A percentile compares a stretch with the other conserved stretches of the same genome.
Conservation (phyloP, 2,329 filamentous ascomycete species). For the Colletotrichum cuscutae region DNA sequence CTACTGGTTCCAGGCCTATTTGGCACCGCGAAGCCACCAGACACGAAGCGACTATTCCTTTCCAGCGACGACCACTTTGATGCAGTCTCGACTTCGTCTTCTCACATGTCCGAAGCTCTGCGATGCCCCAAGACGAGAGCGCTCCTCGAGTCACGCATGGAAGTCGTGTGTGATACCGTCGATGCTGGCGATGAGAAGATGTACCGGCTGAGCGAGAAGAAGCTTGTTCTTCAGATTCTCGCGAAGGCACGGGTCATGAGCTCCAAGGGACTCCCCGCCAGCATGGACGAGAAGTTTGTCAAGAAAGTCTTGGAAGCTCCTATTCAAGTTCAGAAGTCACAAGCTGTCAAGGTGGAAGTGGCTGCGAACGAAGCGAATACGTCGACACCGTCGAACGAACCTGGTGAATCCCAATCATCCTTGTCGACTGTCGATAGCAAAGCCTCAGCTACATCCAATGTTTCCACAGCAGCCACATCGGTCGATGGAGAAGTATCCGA, state of each 20-base stretch:
- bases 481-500: constrained; percentile 45
- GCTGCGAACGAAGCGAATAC: constrained; percentile 39
- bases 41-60: constrained; percentile 72
- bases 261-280: constrained; percentile 74
- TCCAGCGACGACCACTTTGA: constrained; percentile 79
- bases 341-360: constrained; percentile 48
- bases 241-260: constrained; percentile 78
- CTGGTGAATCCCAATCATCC: constrained; percentile 56
- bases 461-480: constrained; percentile 59
- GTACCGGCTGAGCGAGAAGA: constrained; percentile 81
- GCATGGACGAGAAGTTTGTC: constrained; percentile 88
- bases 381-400: constrained; percentile 43
- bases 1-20: constrained; percentile 79
- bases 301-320: constrained; percentile 80
- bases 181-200: constrained; percentile 86
- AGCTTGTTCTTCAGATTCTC: constrained; percentile 73
- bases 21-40: constrained; percentile 55
- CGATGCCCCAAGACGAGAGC: constrained; percentile 56
- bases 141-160: constrained; percentile 73
- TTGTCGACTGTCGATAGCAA: constrained; percentile 47
- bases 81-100: constrained; percentile 62
- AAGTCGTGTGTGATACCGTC: constrained; percentile 80
- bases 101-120: constrained; percentile 69
- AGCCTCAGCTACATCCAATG: constrained; percentile 49
- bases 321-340: constrained; percentile 73